Conservation (phyloP, 129 eudicot genomes). For the Glebionis coronaria region DNA sequence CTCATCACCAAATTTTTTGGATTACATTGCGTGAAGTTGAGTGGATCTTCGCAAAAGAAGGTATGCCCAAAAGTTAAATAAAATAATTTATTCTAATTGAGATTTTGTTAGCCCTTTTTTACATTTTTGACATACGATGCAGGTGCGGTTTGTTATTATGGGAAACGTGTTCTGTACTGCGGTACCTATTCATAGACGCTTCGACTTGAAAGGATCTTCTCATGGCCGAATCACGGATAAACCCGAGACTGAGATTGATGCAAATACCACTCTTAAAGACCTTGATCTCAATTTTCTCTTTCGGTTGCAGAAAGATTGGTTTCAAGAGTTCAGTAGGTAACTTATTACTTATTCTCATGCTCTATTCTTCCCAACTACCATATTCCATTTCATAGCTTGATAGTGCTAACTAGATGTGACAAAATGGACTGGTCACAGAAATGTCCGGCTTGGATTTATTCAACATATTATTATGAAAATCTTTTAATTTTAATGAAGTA, state of each 20-base stretch:
- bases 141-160: constrained; percentile 93
- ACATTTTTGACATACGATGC: constrained; percentile 19
- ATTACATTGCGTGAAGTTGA: constrained; percentile 86
- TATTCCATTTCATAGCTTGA: background rate
- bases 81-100: background rate
- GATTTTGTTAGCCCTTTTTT: background rate
- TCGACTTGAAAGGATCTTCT: constrained; percentile 94
- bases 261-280: constrained; percentile 87
- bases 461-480: no score
- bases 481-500: no score
- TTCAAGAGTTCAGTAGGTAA: constrained; percentile 88
- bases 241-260: constrained; percentile 69
- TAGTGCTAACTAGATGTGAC: background rate
- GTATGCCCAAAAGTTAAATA: constrained; percentile 23
- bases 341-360: constrained; percentile 6
- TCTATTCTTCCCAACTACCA: background rate
- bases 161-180: constrained; percentile 82
- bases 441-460: no score
- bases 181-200: constrained; percentile 66
- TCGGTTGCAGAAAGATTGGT: constrained; percentile 68
- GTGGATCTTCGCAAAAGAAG: constrained; percentile 82
- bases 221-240: constrained; percentile 87
- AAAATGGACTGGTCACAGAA: no score
- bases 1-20: constrained; percentile 80
- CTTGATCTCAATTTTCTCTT: constrained; percentile 85